These are phyloP conservation scores for Flueggea neowawraea DNA, from an alignment of 441 rosid species.

Conservation along the genomic window DNA sequence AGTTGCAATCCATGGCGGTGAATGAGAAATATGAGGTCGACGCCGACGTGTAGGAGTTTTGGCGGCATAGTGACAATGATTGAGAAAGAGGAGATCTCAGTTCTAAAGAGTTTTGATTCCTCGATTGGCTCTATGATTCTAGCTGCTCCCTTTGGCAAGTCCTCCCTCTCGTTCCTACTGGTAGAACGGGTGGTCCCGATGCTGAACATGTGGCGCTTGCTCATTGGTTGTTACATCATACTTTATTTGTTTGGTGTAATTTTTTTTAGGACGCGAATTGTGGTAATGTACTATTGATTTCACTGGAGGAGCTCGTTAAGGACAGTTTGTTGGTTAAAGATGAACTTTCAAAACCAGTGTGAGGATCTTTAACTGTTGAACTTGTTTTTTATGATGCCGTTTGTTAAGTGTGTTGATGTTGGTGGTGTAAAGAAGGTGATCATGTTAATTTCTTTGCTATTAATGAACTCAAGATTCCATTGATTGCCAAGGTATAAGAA, in stretches of 20 bases:
- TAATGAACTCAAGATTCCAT: conserved; percentile 61
- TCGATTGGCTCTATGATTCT: conserved; percentile 85
- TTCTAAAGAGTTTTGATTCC: conserved; percentile 62
- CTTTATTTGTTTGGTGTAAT: neutral
- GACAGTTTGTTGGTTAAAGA: conserved; percentile 66
- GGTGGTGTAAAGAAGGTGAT: conserved; percentile 47
- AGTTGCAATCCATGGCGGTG: too few relatives aligned
- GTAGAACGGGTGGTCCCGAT: conserved; percentile 80
- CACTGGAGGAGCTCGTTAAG: conserved; percentile 87
- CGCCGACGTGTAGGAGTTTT: too few relatives aligned
- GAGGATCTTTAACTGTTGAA: conserved; percentile 11
- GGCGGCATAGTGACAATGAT: too few relatives aligned
- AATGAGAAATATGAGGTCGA: too few relatives aligned
- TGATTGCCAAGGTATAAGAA: conserved; percentile 79
- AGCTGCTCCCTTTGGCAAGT: conserved; percentile 99
- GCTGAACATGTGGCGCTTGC: conserved; percentile 88
- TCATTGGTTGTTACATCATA: too few relatives aligned
- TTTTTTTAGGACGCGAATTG: conserved; percentile 83
- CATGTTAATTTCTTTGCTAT: conserved; percentile 60
- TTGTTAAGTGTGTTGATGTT: conserved; percentile 5
- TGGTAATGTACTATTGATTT: too few relatives aligned
- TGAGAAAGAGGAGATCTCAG: too few relatives aligned
- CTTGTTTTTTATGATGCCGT: neutral
- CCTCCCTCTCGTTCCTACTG: conserved; percentile 96
- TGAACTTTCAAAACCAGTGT: conserved; percentile 83